phyloP scores from a whole-genome alignment of 2,329 filamentous ascomycete species.

The Cephalotrichum gorgonifer region DNA sequence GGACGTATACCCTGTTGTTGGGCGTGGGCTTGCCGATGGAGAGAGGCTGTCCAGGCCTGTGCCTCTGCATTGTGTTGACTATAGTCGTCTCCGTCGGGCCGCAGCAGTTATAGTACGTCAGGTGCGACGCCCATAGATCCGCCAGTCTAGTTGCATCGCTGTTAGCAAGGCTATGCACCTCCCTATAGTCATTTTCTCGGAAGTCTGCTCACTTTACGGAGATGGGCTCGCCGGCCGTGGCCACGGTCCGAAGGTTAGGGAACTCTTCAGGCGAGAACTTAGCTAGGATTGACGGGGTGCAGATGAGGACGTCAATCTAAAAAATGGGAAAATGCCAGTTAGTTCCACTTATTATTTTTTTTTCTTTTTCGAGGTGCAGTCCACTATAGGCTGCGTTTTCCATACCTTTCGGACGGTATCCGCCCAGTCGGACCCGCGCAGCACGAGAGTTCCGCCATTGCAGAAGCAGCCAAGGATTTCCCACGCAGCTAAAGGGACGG shows the following conservation, averaged over 20 bases:
- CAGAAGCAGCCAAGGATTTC: slow-evolving; percentile 47
- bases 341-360: too few relatives aligned
- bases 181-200: slow-evolving; percentile 12
- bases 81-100: slow-evolving; percentile 52
- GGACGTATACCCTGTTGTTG: slow-evolving; percentile 45
- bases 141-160: slow-evolving; percentile 25
- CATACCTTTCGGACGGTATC: slow-evolving; percentile 32
- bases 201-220: slow-evolving; percentile 25
- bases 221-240: slow-evolving; percentile 45
- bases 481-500: slow-evolving; percentile 37
- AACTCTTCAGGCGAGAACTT: slow-evolving; percentile 35
- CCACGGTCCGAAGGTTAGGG: slow-evolving; percentile 40
- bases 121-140: slow-evolving; percentile 40
- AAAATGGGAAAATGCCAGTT: neutral
- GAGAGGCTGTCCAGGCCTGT: slow-evolving; percentile 31
- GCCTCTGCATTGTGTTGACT: slow-evolving; percentile 44
- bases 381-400: neutral
- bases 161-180: neutral
- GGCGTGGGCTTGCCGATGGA: slow-evolving; percentile 46
- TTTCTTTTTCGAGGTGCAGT: neutral
- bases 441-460: slow-evolving; percentile 45
- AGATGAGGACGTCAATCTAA: slow-evolving; percentile 41
- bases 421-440: slow-evolving; percentile 39
- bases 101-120: slow-evolving; percentile 44
- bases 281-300: slow-evolving; percentile 43